These are phyloP conservation scores for Echinosophora koreensis DNA, from an alignment of 306 rosid species.

Conservation along the genomic window DNA sequence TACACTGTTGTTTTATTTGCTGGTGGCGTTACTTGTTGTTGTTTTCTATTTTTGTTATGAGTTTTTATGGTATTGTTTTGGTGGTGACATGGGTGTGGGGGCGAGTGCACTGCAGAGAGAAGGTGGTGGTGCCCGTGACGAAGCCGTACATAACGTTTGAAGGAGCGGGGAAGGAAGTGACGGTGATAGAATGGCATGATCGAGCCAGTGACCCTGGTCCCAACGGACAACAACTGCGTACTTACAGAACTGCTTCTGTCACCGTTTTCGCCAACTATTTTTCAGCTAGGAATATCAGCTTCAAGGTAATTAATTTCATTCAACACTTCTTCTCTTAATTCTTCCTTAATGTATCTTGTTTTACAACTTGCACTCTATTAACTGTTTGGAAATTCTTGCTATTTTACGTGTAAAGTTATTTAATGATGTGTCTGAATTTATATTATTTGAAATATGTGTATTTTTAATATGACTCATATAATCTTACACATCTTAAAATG, in stretches of 20 bases:
- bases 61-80: background rate
- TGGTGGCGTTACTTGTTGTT: no score
- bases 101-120: conserved; percentile 67
- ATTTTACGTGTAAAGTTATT: no score
- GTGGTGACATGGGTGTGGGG: background rate
- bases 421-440: no score
- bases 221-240: conserved; percentile 74
- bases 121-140: conserved; percentile 73
- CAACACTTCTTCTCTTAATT: background rate
- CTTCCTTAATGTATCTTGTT: no score
- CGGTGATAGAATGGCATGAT: conserved; percentile 84
- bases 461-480: no score
- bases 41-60: background rate
- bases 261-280: conserved; percentile 72
- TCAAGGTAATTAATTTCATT: conserved; percentile 59
- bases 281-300: conserved; percentile 77
- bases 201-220: conserved; percentile 73
- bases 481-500: background rate
- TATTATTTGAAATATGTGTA: background rate
- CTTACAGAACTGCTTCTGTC: conserved; percentile 81
- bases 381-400: no score
- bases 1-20: no score
- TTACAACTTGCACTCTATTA: no score
- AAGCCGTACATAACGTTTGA: conserved; percentile 77
- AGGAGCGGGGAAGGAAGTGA: conserved; percentile 71